Evolutionary conservation across 2,329 filamentous ascomycete genomes (phyloP), one percentile per base, ranked within the genome.

Genomic region (Fusarium pseudocircinatum): DNA sequence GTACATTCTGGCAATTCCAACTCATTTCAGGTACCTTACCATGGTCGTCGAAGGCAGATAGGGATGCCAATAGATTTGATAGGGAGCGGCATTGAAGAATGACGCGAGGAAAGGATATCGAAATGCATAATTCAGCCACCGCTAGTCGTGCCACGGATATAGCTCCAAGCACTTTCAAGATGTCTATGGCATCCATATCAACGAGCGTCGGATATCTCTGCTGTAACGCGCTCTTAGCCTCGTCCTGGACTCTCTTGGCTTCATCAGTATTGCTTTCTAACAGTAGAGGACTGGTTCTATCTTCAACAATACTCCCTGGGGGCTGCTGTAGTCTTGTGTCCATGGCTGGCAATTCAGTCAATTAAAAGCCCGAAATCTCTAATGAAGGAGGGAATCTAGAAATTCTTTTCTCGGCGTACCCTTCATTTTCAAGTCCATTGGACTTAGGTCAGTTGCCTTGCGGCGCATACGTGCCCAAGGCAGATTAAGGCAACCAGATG

Each of bases 371-470:
- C n/a, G n/a, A n/a, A n/a, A n/a, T n/a, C n/a, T n/a, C n/a, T n/a
- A 34, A 16, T 34, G 34, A 16, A 34, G 34, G 14, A 16, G 34
- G 34, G 34, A 34, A 34, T 34, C n/a, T n/a, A n/a, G n/a, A n/a
- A n/a, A n/a, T 8, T n/a, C 9, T 32, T 32, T 14, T 14, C 46
- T 6, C 4, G n/a, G n/a, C n/a, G n/a, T n/a, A n/a, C 4, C 1
- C 15, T 3, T 16, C 22, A 52, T 39, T 39, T 30, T 11, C 24
- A 54, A 7, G 6, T 26, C 12, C 16, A 4, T 22, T 3, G 14
- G 4, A 3, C 26, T 24, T 7, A 7, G 32, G 3, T 0, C 4
- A 32, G 46, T 15, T 37, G 36, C 24, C n/a, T 40, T 30, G 13
- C 22, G 36, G 20, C 22, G 8, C 14, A 54, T 40, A 20, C 11